phyloP scores from a whole-genome alignment of 116 monocot genomes.

The Zostera marina region DNA sequence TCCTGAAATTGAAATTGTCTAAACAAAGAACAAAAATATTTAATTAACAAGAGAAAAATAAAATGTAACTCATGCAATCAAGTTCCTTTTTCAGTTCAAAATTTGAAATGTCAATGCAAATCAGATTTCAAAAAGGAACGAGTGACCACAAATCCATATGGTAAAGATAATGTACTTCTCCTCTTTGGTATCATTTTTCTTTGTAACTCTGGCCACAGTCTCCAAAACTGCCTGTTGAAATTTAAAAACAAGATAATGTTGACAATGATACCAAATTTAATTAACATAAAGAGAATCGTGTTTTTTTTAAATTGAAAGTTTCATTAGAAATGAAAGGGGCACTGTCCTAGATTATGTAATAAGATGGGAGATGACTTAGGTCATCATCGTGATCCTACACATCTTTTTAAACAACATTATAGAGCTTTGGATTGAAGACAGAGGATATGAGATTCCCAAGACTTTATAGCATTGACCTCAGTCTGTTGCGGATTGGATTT shows the following conservation, averaged over 20 bases:
- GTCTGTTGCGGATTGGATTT: too few relatives aligned
- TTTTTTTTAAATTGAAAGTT: too few relatives aligned
- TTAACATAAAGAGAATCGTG: too few relatives aligned
- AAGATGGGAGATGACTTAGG: too few relatives aligned
- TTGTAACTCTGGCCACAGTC: conserved; percentile 86
- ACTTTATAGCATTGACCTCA: too few relatives aligned
- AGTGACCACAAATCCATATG: neutral
- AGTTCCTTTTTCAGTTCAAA: neutral
- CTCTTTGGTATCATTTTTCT: conserved; percentile 98
- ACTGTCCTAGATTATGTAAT: too few relatives aligned
- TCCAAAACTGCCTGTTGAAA: conserved; percentile 64
- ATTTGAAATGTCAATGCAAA: neutral
- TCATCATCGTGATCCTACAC: too few relatives aligned
- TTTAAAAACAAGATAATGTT: neutral
- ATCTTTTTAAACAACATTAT: too few relatives aligned
- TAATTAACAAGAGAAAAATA: neutral
- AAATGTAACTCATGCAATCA: neutral
- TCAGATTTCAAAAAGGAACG: neutral
- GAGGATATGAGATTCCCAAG: too few relatives aligned
- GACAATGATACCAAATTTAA: too few relatives aligned
- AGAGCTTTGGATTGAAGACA: too few relatives aligned
- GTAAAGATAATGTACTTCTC: conserved; percentile 44
- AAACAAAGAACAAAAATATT: neutral
- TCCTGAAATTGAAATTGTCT: conserved; percentile 88
- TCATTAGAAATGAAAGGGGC: too few relatives aligned